phyloP scores from a whole-genome alignment of 1,284 basidiomycete species.

The Boletus sp. region DNA sequence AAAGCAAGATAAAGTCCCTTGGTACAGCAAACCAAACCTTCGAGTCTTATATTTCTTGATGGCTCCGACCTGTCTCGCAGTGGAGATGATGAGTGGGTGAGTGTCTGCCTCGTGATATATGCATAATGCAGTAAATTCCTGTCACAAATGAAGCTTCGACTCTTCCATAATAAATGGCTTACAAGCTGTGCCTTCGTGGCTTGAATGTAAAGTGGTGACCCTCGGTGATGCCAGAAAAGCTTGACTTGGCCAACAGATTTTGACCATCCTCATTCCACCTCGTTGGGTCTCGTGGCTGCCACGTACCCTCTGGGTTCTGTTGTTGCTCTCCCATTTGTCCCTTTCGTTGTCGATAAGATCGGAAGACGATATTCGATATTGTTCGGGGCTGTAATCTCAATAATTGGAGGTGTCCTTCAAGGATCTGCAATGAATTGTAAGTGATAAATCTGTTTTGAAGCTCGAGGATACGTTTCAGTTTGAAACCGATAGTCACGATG shows the following conservation, averaged over 20 bases:
- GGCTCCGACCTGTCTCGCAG: background rate
- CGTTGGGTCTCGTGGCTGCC: constrained; percentile 17
- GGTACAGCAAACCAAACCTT: constrained; percentile 9
- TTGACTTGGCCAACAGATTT: constrained; percentile 13
- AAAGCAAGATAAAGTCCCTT: background rate
- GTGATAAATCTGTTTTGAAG: background rate
- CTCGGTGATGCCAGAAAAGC: background rate
- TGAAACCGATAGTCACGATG: constrained; percentile 7
- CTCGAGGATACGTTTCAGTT: too few species aligned
- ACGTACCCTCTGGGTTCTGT: background rate
- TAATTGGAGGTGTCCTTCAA: background rate
- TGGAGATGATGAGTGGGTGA: constrained; percentile 25
- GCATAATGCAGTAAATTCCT: too few species aligned
- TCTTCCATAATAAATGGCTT: constrained; percentile 18
- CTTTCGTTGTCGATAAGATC: constrained; percentile 13
- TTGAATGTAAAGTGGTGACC: constrained; percentile 15
- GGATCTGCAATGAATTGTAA: background rate
- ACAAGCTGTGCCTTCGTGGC: constrained; percentile 21
- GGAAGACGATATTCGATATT: constrained; percentile 13
- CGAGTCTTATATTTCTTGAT: background rate
- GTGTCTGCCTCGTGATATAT: too few species aligned
- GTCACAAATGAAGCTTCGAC: constrained; percentile 13
- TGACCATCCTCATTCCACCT: constrained; percentile 18
- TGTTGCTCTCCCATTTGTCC: background rate
- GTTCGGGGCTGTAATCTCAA: background rate